These are phyloP conservation scores for Penicillium riverlandense DNA, from an alignment of 495 filamentous ascomycete species.

Conservation along the genomic window DNA sequence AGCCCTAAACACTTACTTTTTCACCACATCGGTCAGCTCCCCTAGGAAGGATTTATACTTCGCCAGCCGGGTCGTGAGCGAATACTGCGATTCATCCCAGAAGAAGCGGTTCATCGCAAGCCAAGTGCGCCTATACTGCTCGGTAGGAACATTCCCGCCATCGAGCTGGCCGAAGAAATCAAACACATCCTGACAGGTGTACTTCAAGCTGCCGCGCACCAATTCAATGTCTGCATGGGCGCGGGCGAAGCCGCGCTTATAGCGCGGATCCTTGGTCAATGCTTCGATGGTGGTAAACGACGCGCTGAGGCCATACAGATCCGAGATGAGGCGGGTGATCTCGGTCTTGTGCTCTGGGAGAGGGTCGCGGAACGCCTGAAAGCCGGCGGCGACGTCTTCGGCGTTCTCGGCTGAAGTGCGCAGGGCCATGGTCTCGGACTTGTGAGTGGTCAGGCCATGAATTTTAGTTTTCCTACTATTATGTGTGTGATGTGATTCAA, in stretches of 20 bases:
- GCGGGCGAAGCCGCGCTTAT: slow-evolving; percentile 22
- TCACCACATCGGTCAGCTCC: slow-evolving; percentile 39
- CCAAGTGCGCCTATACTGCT: slow-evolving; percentile 46
- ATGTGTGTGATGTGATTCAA: no score
- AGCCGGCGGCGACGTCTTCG: slow-evolving; percentile 46
- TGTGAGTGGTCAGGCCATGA: slow-evolving; percentile 20
- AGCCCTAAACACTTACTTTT: slow-evolving; percentile 31
- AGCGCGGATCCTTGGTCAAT: slow-evolving; percentile 22
- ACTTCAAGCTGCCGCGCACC: slow-evolving; percentile 39
- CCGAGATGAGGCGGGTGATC: slow-evolving; percentile 46
- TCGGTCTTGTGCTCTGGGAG: slow-evolving; percentile 47
- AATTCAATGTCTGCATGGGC: slow-evolving; percentile 40
- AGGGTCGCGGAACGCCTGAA: slow-evolving; percentile 42
- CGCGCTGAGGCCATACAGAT: slow-evolving; percentile 48
- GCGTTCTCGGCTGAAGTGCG: slow-evolving; percentile 41
- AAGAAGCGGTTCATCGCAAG: slow-evolving; percentile 41
- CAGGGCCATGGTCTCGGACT: slow-evolving; percentile 33
- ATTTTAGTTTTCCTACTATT: no score
- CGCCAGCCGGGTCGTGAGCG: slow-evolving; percentile 44
- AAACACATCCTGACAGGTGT: slow-evolving; percentile 47
- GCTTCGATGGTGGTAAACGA: slow-evolving; percentile 40
- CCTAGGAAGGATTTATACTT: slow-evolving; percentile 46
- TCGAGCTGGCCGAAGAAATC: slow-evolving; percentile 44
- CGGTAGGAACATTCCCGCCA: slow-evolving; percentile 22
- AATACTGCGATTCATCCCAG: slow-evolving; percentile 40